Evolutionary conservation across 1,284 basidiomycete genomes (phyloP).

Genomic region (Leccinum pachyderme): DNA sequence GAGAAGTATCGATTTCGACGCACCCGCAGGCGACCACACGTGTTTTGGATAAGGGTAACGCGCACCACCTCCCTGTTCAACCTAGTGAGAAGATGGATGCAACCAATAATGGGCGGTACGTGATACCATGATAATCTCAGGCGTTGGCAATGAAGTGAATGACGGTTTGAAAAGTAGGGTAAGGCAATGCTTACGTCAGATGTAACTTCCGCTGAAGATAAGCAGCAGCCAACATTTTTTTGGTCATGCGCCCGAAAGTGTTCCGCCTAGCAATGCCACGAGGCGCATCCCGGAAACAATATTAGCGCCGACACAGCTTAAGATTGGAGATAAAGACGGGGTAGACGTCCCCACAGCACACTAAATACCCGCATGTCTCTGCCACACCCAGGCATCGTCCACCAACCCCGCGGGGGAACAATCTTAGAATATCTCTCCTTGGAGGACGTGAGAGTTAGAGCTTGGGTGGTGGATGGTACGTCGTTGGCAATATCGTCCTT

Average conservation of each 20-base stretch:
- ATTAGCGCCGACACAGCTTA: constrained; percentile 5
- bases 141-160: background rate
- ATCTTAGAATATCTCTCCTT: constrained; percentile 39
- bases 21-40: constrained; percentile 70
- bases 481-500: background rate
- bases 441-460: constrained; percentile 41
- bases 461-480: constrained; percentile 48
- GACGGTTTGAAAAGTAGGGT: no score
- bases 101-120: background rate
- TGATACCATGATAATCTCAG: constrained; percentile 15
- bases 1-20: constrained; percentile 3
- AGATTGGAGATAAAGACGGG: constrained; percentile 17
- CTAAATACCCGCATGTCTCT: constrained; percentile 14
- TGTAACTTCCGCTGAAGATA: constrained; percentile 14
- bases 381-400: constrained; percentile 37
- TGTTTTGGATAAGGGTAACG: constrained; percentile 71
- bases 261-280: constrained; percentile 1
- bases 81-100: background rate
- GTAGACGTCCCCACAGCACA: constrained; percentile 5
- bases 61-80: constrained; percentile 56
- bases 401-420: constrained; percentile 29
- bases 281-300: background rate
- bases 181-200: background rate
- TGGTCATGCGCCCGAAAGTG: background rate
- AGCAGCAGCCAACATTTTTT: background rate